These are phyloP conservation scores for Penicillium sumatraense DNA, from an alignment of 2,329 filamentous ascomycete species.

Conservation along the genomic window DNA sequence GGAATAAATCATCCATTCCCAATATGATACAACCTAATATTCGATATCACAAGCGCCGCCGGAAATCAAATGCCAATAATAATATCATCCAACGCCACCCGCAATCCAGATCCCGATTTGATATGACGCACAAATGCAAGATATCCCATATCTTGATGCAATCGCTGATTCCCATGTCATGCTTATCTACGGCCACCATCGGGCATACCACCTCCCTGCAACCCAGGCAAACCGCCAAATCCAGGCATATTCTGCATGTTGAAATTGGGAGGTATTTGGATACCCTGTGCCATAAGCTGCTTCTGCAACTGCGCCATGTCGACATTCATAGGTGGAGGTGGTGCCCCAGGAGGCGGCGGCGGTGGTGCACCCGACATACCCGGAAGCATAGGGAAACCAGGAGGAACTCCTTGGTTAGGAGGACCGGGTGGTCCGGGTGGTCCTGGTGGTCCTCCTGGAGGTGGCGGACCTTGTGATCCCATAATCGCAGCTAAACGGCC, in stretches of 20 bases:
- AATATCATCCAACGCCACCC: constrained; percentile 25
- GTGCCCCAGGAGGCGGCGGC: too few species aligned
- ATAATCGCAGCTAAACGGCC: constrained; percentile 47
- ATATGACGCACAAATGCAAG: too few species aligned
- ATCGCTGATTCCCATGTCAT: constrained; percentile 2
- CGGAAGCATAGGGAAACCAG: constrained; percentile 45
- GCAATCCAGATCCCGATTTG: constrained; percentile 16
- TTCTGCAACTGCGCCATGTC: constrained; percentile 44
- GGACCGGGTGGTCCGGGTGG: constrained; percentile 27
- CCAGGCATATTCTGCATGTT: constrained; percentile 45
- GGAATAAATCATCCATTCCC: too few species aligned
- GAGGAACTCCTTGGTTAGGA: constrained; percentile 22
- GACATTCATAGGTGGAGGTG: constrained; percentile 45
- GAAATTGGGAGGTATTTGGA: constrained; percentile 39
- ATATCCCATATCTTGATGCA: too few species aligned
- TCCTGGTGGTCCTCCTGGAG: constrained; percentile 16
- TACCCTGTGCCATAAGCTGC: constrained; percentile 42
- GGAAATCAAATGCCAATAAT: constrained; percentile 21
- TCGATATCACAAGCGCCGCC: constrained; percentile 12
- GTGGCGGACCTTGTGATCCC: constrained; percentile 49
- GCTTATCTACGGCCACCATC: constrained; percentile 61
- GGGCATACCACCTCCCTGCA: constrained; percentile 41
- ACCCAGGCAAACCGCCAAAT: constrained; percentile 37
- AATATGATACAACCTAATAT: too few species aligned
- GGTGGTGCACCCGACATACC: constrained; percentile 57